Percentiles rank a stretch among this genome's conserved stretches.
These are phyloP conservation scores for Aspergillus unguis DNA, from an alignment of 2,329 filamentous ascomycete genomes.

Conservation along the genomic window DNA sequence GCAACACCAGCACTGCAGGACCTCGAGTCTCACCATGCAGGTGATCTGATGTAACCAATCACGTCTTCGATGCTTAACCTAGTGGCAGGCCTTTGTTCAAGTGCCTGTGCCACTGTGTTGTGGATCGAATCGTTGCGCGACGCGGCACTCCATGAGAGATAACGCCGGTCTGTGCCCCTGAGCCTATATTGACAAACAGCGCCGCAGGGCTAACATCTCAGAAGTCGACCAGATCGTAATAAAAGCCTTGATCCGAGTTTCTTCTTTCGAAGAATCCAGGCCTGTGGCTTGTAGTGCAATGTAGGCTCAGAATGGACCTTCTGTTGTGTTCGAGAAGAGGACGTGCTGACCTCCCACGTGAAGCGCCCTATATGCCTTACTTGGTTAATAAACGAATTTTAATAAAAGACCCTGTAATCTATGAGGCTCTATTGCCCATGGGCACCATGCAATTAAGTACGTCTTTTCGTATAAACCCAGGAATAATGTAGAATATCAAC, in stretches of 20 bases:
- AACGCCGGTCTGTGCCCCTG: too few species aligned
- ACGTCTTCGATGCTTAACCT: background rate
- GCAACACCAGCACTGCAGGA: background rate
- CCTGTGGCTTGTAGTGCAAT: too few species aligned
- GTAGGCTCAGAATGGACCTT: too few species aligned
- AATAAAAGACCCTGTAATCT: background rate
- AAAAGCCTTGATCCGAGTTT: too few species aligned
- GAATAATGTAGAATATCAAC: background rate
- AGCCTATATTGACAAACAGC: too few species aligned
- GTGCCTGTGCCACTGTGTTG: background rate
- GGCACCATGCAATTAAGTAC: constrained; percentile 6
- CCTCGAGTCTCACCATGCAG: background rate
- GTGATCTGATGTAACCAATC: background rate
- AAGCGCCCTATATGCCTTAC: background rate
- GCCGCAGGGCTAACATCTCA: too few species aligned
- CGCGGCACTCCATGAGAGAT: background rate
- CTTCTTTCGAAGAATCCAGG: too few species aligned
- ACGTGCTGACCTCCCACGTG: background rate
- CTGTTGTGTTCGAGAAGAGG: too few species aligned
- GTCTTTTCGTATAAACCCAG: constrained; percentile 4
- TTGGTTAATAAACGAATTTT: background rate
- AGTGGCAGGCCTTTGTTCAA: background rate
- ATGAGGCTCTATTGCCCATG: background rate
- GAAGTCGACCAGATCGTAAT: too few species aligned
- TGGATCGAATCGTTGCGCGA: background rate